Percentiles rank a stretch among this genome's conserved stretches.
phyloP scores from a whole-genome alignment of 345 rosid genomes.

The Rhodamnia rubescens region DNA sequence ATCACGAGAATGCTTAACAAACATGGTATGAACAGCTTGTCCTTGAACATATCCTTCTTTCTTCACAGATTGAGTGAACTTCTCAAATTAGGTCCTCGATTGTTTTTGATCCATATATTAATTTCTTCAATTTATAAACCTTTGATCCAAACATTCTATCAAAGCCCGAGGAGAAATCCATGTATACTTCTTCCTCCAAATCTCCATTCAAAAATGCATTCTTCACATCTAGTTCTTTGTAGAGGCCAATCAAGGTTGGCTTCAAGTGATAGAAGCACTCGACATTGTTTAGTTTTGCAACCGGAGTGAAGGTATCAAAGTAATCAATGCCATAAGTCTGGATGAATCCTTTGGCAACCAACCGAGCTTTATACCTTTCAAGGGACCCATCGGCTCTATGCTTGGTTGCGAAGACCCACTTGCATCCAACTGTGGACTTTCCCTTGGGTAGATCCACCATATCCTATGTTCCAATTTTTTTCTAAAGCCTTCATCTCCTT shows the following conservation, averaged over 20 bases:
- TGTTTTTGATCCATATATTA: background rate
- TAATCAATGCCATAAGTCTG: background rate
- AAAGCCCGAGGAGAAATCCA: background rate
- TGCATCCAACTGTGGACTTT: background rate
- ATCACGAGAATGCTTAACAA: background rate
- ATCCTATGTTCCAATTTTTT: background rate
- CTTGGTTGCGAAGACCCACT: background rate
- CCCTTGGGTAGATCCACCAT: background rate
- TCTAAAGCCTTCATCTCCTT: background rate
- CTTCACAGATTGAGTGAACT: background rate
- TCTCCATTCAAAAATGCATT: conserved; percentile 1
- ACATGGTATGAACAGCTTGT: background rate
- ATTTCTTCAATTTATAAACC: background rate
- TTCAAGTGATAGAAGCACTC: background rate
- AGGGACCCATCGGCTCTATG: background rate
- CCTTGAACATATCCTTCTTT: background rate
- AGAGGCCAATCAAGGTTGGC: background rate
- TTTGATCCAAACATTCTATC: rapidly evolving
- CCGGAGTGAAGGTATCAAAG: background rate
- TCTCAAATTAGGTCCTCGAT: background rate
- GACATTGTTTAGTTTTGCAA: background rate
- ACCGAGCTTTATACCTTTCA: background rate
- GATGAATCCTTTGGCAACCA: background rate
- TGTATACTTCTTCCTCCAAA: background rate
- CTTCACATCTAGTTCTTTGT: background rate